Evolutionary conservation across 768 basidiomycete species (phyloP).

Genomic region (Pisolithus microcarpus): DNA sequence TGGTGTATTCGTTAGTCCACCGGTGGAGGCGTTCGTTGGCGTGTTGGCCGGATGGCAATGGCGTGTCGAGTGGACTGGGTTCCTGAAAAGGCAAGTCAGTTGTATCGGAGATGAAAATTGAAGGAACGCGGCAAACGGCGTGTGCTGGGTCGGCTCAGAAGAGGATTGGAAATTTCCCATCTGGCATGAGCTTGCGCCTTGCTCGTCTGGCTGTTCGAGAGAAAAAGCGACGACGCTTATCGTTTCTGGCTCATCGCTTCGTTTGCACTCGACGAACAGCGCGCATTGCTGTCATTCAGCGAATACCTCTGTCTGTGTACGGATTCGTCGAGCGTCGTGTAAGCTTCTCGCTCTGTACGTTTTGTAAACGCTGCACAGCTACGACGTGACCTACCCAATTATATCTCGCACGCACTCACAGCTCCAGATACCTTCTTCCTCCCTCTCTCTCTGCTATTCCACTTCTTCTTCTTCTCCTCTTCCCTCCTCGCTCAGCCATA

Average conservation of each 20-base stretch:
- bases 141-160: slow-evolving; percentile 25
- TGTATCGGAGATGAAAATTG: neutral
- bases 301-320: too few species aligned
- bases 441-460: neutral
- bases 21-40: too few species aligned
- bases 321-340: too few species aligned
- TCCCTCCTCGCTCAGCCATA: slow-evolving; percentile 1
- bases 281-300: too few species aligned
- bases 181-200: slow-evolving; percentile 30
- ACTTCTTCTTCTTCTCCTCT: slow-evolving; percentile 1
- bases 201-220: slow-evolving; percentile 15
- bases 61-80: neutral
- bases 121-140: slow-evolving; percentile 20
- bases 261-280: too few species aligned
- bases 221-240: slow-evolving; percentile 10
- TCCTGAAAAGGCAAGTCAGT: neutral
- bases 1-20: too few species aligned
- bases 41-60: neutral
- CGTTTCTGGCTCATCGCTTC: slow-evolving; percentile 1
- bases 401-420: slow-evolving; percentile 10
- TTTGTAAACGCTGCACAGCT: slow-evolving; percentile 1
- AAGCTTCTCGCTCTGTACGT: too few species aligned
- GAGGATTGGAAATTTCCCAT: slow-evolving; percentile 28
- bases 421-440: slow-evolving; percentile 3
- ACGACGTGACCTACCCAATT: slow-evolving; percentile 6